A percentile compares a stretch with the other conserved stretches of the same genome.
phyloP scores from a whole-genome alignment of 345 rosid genomes.

The Arabis hirsuta region DNA sequence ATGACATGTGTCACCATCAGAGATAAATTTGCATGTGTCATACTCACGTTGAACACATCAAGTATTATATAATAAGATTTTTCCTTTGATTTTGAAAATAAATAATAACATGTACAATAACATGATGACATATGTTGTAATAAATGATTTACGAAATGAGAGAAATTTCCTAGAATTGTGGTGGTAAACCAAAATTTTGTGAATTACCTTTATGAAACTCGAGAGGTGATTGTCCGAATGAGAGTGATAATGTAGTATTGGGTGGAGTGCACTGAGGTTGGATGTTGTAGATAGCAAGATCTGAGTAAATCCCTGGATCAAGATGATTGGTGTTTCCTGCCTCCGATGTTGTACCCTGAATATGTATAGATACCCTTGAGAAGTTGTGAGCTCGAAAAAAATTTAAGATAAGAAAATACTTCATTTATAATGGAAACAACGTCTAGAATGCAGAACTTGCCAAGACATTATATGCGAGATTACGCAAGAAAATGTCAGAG shows the following conservation, averaged over 20 bases:
- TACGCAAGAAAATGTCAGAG: constrained; percentile 44
- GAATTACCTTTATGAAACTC: constrained; percentile 49
- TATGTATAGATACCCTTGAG: constrained; percentile 38
- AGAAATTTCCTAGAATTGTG: too few species aligned
- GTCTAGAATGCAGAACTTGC: constrained; percentile 49
- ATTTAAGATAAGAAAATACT: constrained; percentile 8
- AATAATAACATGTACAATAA: too few species aligned
- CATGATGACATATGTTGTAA: too few species aligned
- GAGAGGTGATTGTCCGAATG: constrained; percentile 21
- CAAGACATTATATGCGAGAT: constrained; percentile 53
- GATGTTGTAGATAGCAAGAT: constrained; percentile 57
- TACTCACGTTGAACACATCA: too few species aligned
- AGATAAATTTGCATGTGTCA: too few species aligned
- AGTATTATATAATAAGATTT: too few species aligned
- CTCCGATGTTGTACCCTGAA: constrained; percentile 66
- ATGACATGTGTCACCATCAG: too few species aligned
- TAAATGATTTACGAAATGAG: too few species aligned
- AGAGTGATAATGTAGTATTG: constrained; percentile 43
- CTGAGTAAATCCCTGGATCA: constrained; percentile 59
- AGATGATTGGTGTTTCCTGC: constrained; percentile 44
- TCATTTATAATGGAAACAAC: background rate
- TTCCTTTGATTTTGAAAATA: too few species aligned
- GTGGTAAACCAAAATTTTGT: background rate
- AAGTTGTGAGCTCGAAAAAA: constrained; percentile 32
- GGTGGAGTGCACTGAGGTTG: constrained; percentile 52